Conservation (phyloP, 139 green algal genomes). For the Asterochloris sp. region DNA sequence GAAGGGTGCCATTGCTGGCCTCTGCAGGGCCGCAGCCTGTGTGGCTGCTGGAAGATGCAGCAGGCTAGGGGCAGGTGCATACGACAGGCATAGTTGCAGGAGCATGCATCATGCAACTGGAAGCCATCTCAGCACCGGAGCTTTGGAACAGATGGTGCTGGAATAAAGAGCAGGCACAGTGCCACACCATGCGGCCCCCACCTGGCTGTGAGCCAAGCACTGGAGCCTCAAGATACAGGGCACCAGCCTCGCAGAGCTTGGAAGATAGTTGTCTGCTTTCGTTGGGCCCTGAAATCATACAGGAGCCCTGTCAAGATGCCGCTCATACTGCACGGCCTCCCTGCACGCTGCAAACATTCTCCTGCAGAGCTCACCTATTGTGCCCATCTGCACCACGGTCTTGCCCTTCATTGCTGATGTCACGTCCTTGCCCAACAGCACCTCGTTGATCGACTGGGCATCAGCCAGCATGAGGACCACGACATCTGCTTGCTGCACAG, state of each 20-base stretch:
- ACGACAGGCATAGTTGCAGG: no score
- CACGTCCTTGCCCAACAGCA: slow-evolving; percentile 6
- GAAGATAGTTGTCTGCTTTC: slow-evolving; percentile 11
- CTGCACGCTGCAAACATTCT: background rate
- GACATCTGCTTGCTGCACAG: slow-evolving; percentile 14
- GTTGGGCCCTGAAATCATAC: slow-evolving; percentile 16
- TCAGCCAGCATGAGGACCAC: slow-evolving; percentile 28
- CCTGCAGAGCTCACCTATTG: slow-evolving; percentile 19
- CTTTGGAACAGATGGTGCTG: no score
- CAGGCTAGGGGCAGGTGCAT: no score
- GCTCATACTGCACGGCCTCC: background rate
- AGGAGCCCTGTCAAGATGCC: background rate
- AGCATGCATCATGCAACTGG: no score
- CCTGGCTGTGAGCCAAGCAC: slow-evolving; percentile 29
- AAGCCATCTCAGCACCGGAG: no score
- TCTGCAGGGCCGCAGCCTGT: background rate
- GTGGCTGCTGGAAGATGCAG: no score
- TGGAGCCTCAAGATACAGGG: slow-evolving; percentile 32
- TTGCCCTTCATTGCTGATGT: slow-evolving; percentile 10
- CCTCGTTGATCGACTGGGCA: slow-evolving; percentile 21
- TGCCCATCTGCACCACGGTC: slow-evolving; percentile 30
- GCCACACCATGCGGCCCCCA: no score
- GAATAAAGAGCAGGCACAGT: no score
- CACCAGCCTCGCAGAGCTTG: slow-evolving; percentile 9
- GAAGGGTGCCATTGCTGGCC: slow-evolving; percentile 23